Base-by-base conservation (phyloP, 2,329 filamentous ascomycete species). In the Piedraia hortae region DNA sequence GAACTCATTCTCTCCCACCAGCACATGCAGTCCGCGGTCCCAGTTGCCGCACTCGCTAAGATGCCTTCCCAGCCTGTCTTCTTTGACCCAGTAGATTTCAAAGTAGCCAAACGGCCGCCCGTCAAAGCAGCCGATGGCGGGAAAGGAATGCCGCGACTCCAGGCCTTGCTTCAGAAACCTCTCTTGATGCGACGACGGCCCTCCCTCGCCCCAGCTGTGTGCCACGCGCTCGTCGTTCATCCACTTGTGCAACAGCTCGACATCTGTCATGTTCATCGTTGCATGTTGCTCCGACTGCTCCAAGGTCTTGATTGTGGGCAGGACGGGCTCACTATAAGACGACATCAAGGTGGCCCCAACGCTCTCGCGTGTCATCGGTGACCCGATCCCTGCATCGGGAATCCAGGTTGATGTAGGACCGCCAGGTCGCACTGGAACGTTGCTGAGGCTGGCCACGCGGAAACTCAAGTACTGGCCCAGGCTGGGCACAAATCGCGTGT, bases 1-100 rank as follows among this genome's bases (percentile, higher is more conserved):
- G 25, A 78, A 88, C 50, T 85, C 88, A 35, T 91, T 67, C 47
- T 93, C 85, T 1, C 85, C 85, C 3, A 97, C 60, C 17, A 97
- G 51, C 7, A 85, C 64, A 38, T 97, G 85, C 10, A 93, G 48
- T 0, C 85, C 85, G 4, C 85, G 56, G 35, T 93, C 82, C 46
- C 71, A 93, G 35, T 90, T 73, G 34, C 85, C 71, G 4, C 58
- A 59, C 11, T 56, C 56, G 0, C 42, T 65, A 3, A 88, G 45
- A 31, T 75, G 56, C 21, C 56, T 59, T 0, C 74, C 77, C 1
- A 97, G 43, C 0, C 54, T 50, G 38, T 93, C 85, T 41, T 97
- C 85, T 38, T 89, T 90, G 3, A 85, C 77, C 82, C 85, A 97
- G 48, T 97, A 97, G 15, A 97, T 59, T 50, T 97, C 85, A 41